Base-by-base conservation (phyloP, 179 eudicot genomes). In the Monotropa hypopitys region DNA sequence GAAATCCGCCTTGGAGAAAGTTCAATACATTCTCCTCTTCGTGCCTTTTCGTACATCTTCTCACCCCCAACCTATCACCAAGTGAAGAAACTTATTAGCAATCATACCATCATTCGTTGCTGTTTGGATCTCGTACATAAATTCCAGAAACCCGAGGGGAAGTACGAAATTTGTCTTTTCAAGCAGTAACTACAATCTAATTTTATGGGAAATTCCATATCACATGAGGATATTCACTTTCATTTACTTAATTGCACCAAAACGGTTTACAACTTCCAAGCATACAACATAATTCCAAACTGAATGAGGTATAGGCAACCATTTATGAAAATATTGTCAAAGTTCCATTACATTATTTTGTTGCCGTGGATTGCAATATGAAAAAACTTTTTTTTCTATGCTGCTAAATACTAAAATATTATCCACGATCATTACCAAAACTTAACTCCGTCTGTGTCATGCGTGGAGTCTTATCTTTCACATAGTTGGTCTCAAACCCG, bases 21-120 rank as follows among this genome's bases (percentile, higher is more conserved):
- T 83, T 95, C 99, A 76, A 93, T 88, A 83, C 87, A 90, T 90
- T 95, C 99, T 85, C 99, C 99, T 83, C 89, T 89, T 83, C 99
- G 90, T 51, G 99, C 99, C 83, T 93, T 95, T 43, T 95, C 99
- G 86, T 95, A 95, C 97, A 95, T 86, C 85, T 79, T 93, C 86
- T 93, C 98, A 70, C 99, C 99, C 3, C 97, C 96, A 67, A 95
- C 96, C 99, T 95, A 81, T 80, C 68, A 82, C 54, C 79, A 59
- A 62, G 18, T 4, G n/a, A 12, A 51, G 38, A 50, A 61, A 67
- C n/a, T 0, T 18, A 20, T 40, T 51, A 40, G 51, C 45, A 53
- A 46, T 61, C 75, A 68, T 32, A 23, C 38, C 20, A 54, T 21
- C 18, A 15, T 68, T 8, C 23, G 46, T 28, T 43, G 45, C 42